Evolutionary conservation across 225 moss, liverwort and hornwort genomes (phyloP), one percentile per base, ranked within the genome.

Genomic region (Thuidium tamariscinum): DNA sequence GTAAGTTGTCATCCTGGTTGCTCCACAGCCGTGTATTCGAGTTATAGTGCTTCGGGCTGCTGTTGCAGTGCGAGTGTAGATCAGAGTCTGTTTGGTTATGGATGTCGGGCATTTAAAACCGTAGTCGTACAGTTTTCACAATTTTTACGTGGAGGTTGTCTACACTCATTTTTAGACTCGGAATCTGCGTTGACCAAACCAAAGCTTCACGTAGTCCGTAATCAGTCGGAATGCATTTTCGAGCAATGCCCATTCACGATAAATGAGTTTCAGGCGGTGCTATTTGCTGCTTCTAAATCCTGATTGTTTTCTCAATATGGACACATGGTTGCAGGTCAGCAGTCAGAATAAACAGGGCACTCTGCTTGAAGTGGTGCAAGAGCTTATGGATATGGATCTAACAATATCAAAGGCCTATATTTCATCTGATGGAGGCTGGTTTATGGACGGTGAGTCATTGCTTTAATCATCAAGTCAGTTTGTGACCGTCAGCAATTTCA

Each of bases 341-440:
- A 93, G 91, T 83, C 93, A 91, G 80, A 93, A 93, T 77, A 90
- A 91, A 48, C 90, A 93, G 5, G 91, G 93, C 52, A 93, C 89
- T 67, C 74, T 90, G 61, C 93, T 93, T 70, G 93, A 93, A 79
- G 93, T 93, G 78, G 93, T 93, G 65, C 91, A 93, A 81, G 91
- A 90, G 80, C 87, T 93, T 69, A 93, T 90, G 91, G 93, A 93
- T 66, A 93, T 91, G 88, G 89, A 93, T 59, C 82, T 91, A 56
- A 90, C 80, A 39, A 91, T 93, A 49, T 83, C 89, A 36, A 93
- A 93, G 87, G 91, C 93, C 82, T 90, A 88, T 34, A 93, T 93
- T 76, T 84, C 91, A 57, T 93, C 93, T 39, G 91, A 93, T 85
- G 93, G 93, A 69, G 93, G 93, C 68, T 93, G 93, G 91, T 93